phyloP scores from a whole-genome alignment of 495 filamentous ascomycete species.

The Aspergillus saccharolyticus region DNA sequence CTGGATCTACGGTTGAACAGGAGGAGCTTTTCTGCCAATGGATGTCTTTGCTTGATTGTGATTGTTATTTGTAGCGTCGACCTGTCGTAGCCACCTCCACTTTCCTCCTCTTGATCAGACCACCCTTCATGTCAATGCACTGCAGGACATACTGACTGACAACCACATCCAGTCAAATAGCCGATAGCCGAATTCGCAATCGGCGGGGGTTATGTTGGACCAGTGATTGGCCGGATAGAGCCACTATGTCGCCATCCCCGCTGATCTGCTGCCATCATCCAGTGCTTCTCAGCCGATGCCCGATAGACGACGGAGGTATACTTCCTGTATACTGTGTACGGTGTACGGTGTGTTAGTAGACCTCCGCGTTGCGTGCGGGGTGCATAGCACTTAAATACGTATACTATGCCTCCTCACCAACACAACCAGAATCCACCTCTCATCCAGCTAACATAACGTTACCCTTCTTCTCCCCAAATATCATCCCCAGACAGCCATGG shows the following conservation, averaged over 20 bases:
- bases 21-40: too few relatives aligned
- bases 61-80: too few relatives aligned
- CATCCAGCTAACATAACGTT: neutral
- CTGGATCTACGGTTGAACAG: too few relatives aligned
- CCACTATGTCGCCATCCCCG: neutral
- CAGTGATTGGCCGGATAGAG: neutral
- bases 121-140: neutral
- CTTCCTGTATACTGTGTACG: too few relatives aligned
- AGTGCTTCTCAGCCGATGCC: slow-evolving; percentile 25
- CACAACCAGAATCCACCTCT: neutral
- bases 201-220: neutral
- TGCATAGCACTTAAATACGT: neutral
- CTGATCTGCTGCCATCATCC: slow-evolving; percentile 3
- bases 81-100: too few relatives aligned
- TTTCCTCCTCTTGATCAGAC: neutral
- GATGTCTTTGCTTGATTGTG: too few relatives aligned
- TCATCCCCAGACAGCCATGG: slow-evolving; percentile 12
- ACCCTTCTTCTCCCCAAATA: neutral
- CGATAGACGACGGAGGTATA: slow-evolving; percentile 24
- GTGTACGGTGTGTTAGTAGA: too few relatives aligned
- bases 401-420: too few relatives aligned
- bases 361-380: too few relatives aligned
- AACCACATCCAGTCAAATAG: neutral
- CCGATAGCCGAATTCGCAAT: neutral
- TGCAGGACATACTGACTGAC: neutral